Evolutionary conservation across 257 asterid genomes (phyloP).

Genomic region (Jaltomata sinuosa): DNA sequence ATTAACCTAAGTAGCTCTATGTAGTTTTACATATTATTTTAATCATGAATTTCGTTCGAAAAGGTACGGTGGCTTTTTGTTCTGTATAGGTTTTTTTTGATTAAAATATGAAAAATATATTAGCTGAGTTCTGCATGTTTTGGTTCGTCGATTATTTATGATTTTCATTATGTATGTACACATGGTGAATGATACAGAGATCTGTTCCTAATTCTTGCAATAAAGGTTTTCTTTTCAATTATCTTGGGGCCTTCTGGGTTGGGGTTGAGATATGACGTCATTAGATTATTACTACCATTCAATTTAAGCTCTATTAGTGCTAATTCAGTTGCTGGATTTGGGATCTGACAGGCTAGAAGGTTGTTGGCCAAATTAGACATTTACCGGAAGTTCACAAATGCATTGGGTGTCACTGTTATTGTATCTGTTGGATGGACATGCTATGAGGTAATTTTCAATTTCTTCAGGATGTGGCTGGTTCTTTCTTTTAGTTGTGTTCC

Average conservation of each 20-base stretch:
- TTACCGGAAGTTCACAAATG: constrained; percentile 90
- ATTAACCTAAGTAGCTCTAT: not conserved
- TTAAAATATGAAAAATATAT: not conserved
- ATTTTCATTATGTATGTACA: not conserved
- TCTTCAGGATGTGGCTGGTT: not conserved
- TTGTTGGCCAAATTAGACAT: constrained; percentile 77
- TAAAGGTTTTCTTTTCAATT: not conserved
- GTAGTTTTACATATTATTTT: not conserved
- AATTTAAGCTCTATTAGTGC: not conserved
- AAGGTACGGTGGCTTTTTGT: not conserved
- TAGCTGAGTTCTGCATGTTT: not conserved
- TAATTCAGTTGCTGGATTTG: not conserved
- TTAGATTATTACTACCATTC: not conserved
- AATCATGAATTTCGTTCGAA: not conserved
- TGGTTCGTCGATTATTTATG: not conserved
- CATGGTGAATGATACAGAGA: not conserved
- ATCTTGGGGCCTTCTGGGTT: not conserved
- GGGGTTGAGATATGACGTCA: not conserved
- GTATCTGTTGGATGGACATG: constrained; percentile 94
- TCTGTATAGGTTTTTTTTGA: not conserved
- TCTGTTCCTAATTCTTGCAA: not conserved
- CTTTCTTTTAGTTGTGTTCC: not conserved
- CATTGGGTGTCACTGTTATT: constrained; percentile 73
- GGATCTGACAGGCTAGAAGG: constrained; percentile 61
- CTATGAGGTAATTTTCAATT: constrained; percentile 56